Conservation (phyloP, 139 green algal genomes). For the Chlorella vulgaris region DNA sequence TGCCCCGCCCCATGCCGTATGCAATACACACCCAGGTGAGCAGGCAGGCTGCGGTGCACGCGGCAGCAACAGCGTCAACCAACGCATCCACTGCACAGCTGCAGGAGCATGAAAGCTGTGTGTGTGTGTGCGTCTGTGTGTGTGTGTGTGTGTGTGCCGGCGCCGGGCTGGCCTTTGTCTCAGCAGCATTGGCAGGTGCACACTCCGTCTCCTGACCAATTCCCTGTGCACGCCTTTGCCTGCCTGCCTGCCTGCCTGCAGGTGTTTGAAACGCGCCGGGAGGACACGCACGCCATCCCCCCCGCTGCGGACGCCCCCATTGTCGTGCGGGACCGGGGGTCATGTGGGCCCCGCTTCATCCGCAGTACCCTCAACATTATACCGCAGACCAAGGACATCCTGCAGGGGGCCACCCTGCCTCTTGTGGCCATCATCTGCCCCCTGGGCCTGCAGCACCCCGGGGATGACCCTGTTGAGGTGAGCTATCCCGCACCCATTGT, state of each 20-base stretch:
- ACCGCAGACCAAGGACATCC: constrained; percentile 75
- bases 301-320: constrained; percentile 47
- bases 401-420: constrained; percentile 78
- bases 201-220: neutral
- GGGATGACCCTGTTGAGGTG: constrained; percentile 79
- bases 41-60: neutral
- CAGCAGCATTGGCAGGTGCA: neutral
- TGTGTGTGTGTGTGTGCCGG: too few relatives aligned
- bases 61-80: neutral
- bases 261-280: constrained; percentile 75
- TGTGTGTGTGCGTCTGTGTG: too few relatives aligned
- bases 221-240: neutral
- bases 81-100: neutral
- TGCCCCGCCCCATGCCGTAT: constrained; percentile 69
- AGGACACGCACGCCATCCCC: constrained; percentile 44
- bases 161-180: too few relatives aligned
- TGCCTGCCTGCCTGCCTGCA: neutral
- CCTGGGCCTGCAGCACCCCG: constrained; percentile 75
- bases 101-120: neutral
- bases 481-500: too few relatives aligned
- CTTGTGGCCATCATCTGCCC: constrained; percentile 84
- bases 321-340: constrained; percentile 77
- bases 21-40: constrained; percentile 28
- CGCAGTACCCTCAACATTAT: constrained; percentile 82
- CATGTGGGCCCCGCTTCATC: constrained; percentile 73